phyloP scores from a whole-genome alignment of 2,329 filamentous ascomycete genomes.

The Penicillium sp. region DNA sequence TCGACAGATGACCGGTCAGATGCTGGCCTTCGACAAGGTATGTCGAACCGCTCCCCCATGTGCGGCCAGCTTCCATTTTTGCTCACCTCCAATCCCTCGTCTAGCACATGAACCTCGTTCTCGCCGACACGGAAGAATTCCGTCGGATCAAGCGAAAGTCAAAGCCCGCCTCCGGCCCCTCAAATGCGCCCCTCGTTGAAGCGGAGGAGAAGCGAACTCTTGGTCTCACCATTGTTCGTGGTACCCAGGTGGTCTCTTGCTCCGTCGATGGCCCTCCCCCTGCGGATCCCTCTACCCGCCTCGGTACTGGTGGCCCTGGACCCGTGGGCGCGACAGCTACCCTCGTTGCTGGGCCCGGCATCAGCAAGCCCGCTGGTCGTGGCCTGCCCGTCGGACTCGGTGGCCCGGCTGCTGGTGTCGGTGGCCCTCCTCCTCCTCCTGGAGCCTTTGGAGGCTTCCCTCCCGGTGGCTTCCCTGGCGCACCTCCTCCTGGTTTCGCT shows the following conservation, averaged over 20 bases:
- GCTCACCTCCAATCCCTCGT: slow-evolving; percentile 6
- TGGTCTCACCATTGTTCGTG: slow-evolving; percentile 87
- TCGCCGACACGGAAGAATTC: slow-evolving; percentile 98
- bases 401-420: slow-evolving; percentile 83
- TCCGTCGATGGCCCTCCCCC: slow-evolving; percentile 95
- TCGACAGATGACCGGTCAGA: slow-evolving; percentile 93
- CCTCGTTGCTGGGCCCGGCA: slow-evolving; percentile 76
- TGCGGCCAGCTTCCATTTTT: neutral
- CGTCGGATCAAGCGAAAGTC: slow-evolving; percentile 81
- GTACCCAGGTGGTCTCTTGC: slow-evolving; percentile 87
- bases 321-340: slow-evolving; percentile 54
- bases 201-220: slow-evolving; percentile 97
- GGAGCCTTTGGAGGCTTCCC: slow-evolving; percentile 48
- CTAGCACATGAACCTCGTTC: slow-evolving; percentile 98
- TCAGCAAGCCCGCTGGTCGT: slow-evolving; percentile 83
- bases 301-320: slow-evolving; percentile 69
- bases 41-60: slow-evolving; percentile 8
- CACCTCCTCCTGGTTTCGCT: slow-evolving; percentile 45
- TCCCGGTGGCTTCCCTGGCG: slow-evolving; percentile 50
- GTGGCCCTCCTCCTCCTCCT: slow-evolving; percentile 66
- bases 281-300: slow-evolving; percentile 81
- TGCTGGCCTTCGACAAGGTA: slow-evolving; percentile 98
- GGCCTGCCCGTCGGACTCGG: slow-evolving; percentile 77
- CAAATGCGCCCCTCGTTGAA: slow-evolving; percentile 64
- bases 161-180: slow-evolving; percentile 57